Conservation (phyloP, 1,284 basidiomycete species). For the Boletellus sp. region DNA sequence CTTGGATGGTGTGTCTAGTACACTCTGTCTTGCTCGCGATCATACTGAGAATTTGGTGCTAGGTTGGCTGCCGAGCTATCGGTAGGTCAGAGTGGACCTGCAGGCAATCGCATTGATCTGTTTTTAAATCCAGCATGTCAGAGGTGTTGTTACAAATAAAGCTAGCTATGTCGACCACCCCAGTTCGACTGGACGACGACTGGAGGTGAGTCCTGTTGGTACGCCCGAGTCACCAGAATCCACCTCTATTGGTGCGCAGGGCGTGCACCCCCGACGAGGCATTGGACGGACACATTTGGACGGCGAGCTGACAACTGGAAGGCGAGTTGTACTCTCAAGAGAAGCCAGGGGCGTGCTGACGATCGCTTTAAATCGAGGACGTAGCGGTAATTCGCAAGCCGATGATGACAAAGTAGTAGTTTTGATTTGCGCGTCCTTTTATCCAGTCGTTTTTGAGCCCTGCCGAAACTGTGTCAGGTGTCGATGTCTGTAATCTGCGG, state of each 20-base stretch:
- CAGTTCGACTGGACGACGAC: not conserved
- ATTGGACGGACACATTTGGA: not conserved
- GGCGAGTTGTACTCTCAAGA: not conserved
- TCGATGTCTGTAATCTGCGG: too few species aligned
- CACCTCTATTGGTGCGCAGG: not conserved
- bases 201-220: not conserved
- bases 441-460: too few species aligned
- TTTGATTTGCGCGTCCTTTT: not conserved
- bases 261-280: not conserved
- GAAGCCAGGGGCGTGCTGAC: not conserved
- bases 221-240: not conserved
- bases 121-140: not conserved
- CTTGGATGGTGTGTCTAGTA: not conserved
- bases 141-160: not conserved
- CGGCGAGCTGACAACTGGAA: not conserved
- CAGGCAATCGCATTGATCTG: not conserved
- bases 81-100: not conserved
- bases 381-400: not conserved
- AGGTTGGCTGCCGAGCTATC: not conserved
- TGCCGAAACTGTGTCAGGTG: not conserved
- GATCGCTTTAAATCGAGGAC: not conserved
- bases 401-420: not conserved
- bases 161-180: not conserved
- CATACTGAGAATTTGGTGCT: not conserved
- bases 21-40: not conserved